Base-by-base conservation (phyloP, 2,329 filamentous ascomycete genomes). In the Cercospora zeae-maydis region DNA sequence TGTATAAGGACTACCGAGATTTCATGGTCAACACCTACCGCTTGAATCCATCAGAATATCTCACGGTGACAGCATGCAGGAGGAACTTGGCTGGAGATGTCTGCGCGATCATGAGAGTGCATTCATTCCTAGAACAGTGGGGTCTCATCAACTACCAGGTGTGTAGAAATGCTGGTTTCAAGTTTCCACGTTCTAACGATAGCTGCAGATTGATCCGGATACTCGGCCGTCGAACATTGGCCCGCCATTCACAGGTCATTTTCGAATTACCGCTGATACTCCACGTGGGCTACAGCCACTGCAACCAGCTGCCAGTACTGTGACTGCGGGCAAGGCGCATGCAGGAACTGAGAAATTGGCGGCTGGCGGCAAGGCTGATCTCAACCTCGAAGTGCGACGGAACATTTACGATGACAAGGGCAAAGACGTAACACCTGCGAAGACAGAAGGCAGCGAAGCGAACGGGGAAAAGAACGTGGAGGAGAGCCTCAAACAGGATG, bases 21-120 rank as follows among this genome's bases (percentile, higher is more conserved):
- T 99, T 99, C 75, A 99, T 99, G 95, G 92, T 99, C 80, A 99
- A 99, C 80, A 98, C 95, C 13, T 99, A 99, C 78, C 89, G 95
- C 37, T 81, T 99, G 61, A 99, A 98, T 75, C 95, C 95, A 4
- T 85, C 92, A 59, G 95, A 99, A 77, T 99, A 99, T 74, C 83
- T 99, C 60, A 99, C 95, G 4, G 93, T 99, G 59, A 99, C 95
- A 10, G 95, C 95, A 56, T 99, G 95, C 76, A 86, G 95, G 67
- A 86, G 95, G 69, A 99, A 99, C 76, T 79, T 99, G 73, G 95
- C 95, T 21, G 95, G 95, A 68, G 95, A 99, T 78, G 95, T 99
- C 33, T 99, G 95, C 79, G 93, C 95, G 39, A 99, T 99, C 71
- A 99, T 99, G 95, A 89, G 95, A 68, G 93, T 99, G 16, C 95